Conservation (phyloP, 23 red algal species). For the Pyropia yezoensis region DNA sequence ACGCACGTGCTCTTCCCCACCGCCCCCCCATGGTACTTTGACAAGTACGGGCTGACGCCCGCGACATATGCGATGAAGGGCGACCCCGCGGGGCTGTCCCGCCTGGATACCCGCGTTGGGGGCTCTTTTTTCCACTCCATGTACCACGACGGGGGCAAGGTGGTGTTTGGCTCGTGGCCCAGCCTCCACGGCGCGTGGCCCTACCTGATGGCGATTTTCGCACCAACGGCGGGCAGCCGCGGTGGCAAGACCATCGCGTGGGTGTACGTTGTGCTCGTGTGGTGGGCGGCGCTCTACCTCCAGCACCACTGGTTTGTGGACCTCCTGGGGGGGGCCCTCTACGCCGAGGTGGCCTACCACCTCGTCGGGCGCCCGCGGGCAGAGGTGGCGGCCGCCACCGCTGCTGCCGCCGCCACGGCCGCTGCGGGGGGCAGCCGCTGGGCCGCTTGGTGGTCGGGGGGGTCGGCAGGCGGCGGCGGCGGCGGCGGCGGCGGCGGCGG, state of each 20-base stretch:
- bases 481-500: too few relatives aligned
- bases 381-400: too few relatives aligned
- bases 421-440: too few relatives aligned
- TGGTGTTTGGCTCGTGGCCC: constrained; percentile 84
- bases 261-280: constrained; percentile 51
- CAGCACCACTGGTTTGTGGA: constrained; percentile 81
- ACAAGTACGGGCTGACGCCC: constrained; percentile 45
- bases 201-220: constrained; percentile 68
- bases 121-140: constrained; percentile 56
- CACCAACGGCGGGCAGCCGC: constrained; percentile 2
- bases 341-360: constrained; percentile 50
- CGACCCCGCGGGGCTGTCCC: constrained; percentile 55
- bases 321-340: constrained; percentile 60
- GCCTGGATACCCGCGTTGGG: constrained; percentile 38
- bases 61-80: constrained; percentile 78
- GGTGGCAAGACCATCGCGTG: constrained; percentile 6
- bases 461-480: too few relatives aligned
- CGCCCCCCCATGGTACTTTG: constrained; percentile 93
- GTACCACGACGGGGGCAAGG: constrained; percentile 53
- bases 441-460: too few relatives aligned
- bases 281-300: constrained; percentile 92
- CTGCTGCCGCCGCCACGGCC: too few relatives aligned
- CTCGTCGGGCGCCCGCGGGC: not conserved
- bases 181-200: constrained; percentile 89
- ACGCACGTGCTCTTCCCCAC: constrained; percentile 72